Percentiles rank a stretch among this genome's conserved stretches.
Conservation (phyloP, 73 alveolate genomes). For the Durusdinium trenchii region DNA sequence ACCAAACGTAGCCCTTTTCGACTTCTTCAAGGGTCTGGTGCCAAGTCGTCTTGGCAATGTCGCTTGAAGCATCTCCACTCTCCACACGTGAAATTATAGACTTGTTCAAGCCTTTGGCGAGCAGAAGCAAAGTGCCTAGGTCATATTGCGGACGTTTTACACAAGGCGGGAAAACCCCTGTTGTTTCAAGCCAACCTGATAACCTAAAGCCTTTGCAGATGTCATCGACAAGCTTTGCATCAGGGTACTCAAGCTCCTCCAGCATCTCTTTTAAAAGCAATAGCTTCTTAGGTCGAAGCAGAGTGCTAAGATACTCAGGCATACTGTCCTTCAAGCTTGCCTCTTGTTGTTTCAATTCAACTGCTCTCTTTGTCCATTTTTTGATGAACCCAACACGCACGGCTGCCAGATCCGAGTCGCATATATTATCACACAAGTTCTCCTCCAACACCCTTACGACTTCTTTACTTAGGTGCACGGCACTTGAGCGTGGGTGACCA, state of each 20-base stretch:
- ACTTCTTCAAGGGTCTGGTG: neutral
- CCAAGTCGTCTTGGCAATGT: neutral
- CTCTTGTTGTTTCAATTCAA: neutral
- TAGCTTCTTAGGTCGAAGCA: neutral
- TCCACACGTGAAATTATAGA: neutral
- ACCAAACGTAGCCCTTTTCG: neutral
- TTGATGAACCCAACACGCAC: neutral
- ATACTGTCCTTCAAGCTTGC: neutral
- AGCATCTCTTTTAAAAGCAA: neutral
- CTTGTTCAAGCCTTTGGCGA: neutral
- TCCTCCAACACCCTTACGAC: neutral
- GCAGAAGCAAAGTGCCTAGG: neutral
- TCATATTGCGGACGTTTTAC: neutral
- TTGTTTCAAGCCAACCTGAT: neutral
- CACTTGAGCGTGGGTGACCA: neutral
- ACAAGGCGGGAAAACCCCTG: neutral
- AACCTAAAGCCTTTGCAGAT: neutral
- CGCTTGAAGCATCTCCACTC: neutral
- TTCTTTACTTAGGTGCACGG: neutral
- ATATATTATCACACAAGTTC: neutral
- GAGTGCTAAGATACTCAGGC: neutral
- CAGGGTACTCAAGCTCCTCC: neutral
- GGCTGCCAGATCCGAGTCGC: neutral
- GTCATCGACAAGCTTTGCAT: neutral
- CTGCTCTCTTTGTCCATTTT: neutral